Percentiles rank a stretch among this genome's conserved stretches.
These are phyloP conservation scores for Colletotrichum eremochloae DNA, from an alignment of 2,329 filamentous ascomycete genomes.

Conservation along the genomic window DNA sequence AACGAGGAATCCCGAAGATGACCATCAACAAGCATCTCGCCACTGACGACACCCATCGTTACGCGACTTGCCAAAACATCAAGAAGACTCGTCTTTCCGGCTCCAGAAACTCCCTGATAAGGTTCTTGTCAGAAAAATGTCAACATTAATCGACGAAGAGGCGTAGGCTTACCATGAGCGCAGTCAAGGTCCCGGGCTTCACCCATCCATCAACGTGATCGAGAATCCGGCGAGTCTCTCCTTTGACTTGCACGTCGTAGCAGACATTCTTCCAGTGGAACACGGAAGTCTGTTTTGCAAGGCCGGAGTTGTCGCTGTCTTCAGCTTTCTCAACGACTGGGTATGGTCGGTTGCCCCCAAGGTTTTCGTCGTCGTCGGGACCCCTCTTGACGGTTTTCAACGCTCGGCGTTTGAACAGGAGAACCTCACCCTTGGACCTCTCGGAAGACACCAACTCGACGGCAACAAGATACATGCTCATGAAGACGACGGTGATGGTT, in stretches of 20 bases:
- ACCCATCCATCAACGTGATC: constrained; percentile 78
- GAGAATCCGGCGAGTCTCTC: constrained; percentile 72
- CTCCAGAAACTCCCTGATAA: constrained; percentile 36
- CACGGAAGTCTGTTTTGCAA: constrained; percentile 66
- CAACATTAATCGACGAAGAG: constrained; percentile 65
- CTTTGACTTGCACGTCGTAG: constrained; percentile 76
- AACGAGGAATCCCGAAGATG: constrained; percentile 72
- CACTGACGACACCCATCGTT: constrained; percentile 76
- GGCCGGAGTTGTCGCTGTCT: constrained; percentile 41
- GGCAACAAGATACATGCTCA: constrained; percentile 61
- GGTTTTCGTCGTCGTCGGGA: neutral
- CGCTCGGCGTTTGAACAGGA: constrained; percentile 67
- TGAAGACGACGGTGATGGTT: constrained; percentile 63
- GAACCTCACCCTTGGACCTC: constrained; percentile 71
- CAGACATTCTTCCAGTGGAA: constrained; percentile 78
- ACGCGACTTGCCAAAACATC: constrained; percentile 73
- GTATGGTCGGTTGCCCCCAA: neutral
- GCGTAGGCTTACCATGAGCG: constrained; percentile 73
- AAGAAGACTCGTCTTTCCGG: constrained; percentile 67
- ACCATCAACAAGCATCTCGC: constrained; percentile 77
- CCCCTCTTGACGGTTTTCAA: constrained; percentile 22
- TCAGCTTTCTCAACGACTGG: neutral
- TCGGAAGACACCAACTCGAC: constrained; percentile 61
- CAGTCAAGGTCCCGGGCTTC: constrained; percentile 76
- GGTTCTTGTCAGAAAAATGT: neutral